Percentiles rank a stretch among this genome's conserved stretches.
These are phyloP conservation scores for Acephala macrosclerotiorum DNA, from an alignment of 2,329 filamentous ascomycete genomes.

Conservation along the genomic window DNA sequence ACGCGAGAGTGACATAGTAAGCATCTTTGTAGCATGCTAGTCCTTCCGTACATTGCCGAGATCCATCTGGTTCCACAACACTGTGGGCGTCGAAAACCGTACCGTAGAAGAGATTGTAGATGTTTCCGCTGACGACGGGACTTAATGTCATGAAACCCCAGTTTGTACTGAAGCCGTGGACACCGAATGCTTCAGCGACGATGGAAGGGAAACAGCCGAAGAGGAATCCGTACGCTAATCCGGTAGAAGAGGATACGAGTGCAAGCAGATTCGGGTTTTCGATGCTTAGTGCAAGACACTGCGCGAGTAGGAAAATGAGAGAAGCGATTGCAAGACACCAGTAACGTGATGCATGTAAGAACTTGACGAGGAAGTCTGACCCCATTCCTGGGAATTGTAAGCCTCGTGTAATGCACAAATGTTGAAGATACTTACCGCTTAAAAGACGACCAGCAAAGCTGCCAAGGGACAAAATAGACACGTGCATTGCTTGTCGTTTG, in stretches of 20 bases:
- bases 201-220: slow-evolving; percentile 95
- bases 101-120: slow-evolving; percentile 94
- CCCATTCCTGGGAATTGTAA: slow-evolving; percentile 70
- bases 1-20: slow-evolving; percentile 79
- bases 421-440: slow-evolving; percentile 63
- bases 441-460: slow-evolving; percentile 84
- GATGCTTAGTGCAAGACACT: slow-evolving; percentile 78
- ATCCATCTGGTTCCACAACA: slow-evolving; percentile 69
- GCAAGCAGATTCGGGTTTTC: slow-evolving; percentile 79
- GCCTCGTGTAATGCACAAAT: slow-evolving; percentile 20
- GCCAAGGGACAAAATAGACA: slow-evolving; percentile 89
- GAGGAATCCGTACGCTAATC: slow-evolving; percentile 89
- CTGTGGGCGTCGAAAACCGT: slow-evolving; percentile 83
- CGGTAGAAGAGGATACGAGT: slow-evolving; percentile 82
- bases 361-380: slow-evolving; percentile 88
- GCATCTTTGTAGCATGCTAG: slow-evolving; percentile 81
- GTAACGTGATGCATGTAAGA: slow-evolving; percentile 79
- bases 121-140: slow-evolving; percentile 85
- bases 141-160: slow-evolving; percentile 96
- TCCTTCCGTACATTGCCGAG: slow-evolving; percentile 79
- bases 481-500: slow-evolving; percentile 85
- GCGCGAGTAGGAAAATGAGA: slow-evolving; percentile 78
- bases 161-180: slow-evolving; percentile 88
- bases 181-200: slow-evolving; percentile 88
- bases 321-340: slow-evolving; percentile 89